Percentiles rank a stretch among this genome's conserved stretches.
Conservation (phyloP, 345 rosid genomes). For the Reutealis trisperma region DNA sequence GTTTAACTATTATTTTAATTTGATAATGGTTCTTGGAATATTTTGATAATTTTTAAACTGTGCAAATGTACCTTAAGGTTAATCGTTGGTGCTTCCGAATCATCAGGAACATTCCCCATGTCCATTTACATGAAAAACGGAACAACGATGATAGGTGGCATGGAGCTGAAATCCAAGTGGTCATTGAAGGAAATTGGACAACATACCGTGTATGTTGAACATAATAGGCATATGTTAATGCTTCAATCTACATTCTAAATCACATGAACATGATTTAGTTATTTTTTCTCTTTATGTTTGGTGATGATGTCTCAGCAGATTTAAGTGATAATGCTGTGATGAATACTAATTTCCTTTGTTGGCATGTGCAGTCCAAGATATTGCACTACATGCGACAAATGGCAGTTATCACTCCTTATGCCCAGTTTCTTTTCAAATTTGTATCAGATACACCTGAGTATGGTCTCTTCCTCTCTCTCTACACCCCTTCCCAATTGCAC, state of each 20-base stretch:
- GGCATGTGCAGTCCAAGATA: constrained; percentile 76
- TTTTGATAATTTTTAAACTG: too few species aligned
- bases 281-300: neutral
- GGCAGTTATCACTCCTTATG: constrained; percentile 98
- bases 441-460: constrained; percentile 79
- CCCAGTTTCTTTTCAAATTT: constrained; percentile 84
- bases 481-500: neutral
- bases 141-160: constrained; percentile 70
- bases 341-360: constrained; percentile 20
- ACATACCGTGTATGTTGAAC: constrained; percentile 72
- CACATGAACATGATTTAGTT: neutral
- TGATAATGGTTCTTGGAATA: neutral
- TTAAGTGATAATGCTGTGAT: neutral
- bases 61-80: neutral
- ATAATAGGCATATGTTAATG: constrained; percentile 7
- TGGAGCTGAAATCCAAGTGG: constrained; percentile 94
- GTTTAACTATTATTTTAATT: too few species aligned
- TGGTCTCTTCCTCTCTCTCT: constrained; percentile 31
- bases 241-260: constrained; percentile 20
- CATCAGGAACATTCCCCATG: constrained; percentile 88
- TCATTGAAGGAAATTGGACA: constrained; percentile 98
- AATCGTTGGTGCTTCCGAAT: constrained; percentile 9
- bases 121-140: constrained; percentile 85
- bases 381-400: constrained; percentile 98
- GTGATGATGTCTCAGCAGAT: neutral